phyloP scores from a whole-genome alignment of 441 rosid genomes.

The Pelargonium citronellum region DNA sequence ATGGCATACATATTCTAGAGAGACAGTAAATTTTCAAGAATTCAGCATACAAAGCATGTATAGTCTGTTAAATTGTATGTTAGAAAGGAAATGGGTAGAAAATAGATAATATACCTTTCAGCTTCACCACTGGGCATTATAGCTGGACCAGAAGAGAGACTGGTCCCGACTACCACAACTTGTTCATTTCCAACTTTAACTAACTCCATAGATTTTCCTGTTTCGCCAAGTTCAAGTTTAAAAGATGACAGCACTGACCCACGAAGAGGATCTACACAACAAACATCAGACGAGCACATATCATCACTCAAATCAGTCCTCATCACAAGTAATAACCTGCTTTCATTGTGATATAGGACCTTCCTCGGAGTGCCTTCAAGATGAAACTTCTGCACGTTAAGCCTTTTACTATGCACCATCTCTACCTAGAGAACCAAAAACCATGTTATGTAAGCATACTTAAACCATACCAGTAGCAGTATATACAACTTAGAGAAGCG shows the following conservation, averaged over 20 bases:
- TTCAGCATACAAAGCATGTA: background rate
- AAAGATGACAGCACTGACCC: constrained; percentile 65
- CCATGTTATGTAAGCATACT: background rate
- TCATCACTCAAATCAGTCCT: constrained; percentile 69
- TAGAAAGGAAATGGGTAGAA: constrained; percentile 11
- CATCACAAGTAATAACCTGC: constrained; percentile 79
- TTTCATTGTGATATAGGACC: constrained; percentile 82
- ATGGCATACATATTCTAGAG: background rate
- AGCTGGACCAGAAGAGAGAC: constrained; percentile 85
- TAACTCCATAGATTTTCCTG: constrained; percentile 90
- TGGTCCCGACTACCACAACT: constrained; percentile 83
- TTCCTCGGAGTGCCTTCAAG: constrained; percentile 93
- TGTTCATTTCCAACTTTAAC: constrained; percentile 77
- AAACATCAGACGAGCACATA: constrained; percentile 71
- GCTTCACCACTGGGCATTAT: constrained; percentile 97
- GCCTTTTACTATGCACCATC: constrained; percentile 86
- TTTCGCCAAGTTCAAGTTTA: constrained; percentile 77
- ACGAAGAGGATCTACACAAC: constrained; percentile 79
- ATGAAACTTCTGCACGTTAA: constrained; percentile 86
- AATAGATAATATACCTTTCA: constrained; percentile 57
- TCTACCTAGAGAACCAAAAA: constrained; percentile 60
- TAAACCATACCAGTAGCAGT: constrained; percentile 6
- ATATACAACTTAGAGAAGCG: constrained; percentile 6
- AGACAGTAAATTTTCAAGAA: constrained; percentile 10
- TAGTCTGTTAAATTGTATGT: constrained; percentile 2